Base-by-base conservation (phyloP, 345 rosid genomes). In the Salix exigua region DNA sequence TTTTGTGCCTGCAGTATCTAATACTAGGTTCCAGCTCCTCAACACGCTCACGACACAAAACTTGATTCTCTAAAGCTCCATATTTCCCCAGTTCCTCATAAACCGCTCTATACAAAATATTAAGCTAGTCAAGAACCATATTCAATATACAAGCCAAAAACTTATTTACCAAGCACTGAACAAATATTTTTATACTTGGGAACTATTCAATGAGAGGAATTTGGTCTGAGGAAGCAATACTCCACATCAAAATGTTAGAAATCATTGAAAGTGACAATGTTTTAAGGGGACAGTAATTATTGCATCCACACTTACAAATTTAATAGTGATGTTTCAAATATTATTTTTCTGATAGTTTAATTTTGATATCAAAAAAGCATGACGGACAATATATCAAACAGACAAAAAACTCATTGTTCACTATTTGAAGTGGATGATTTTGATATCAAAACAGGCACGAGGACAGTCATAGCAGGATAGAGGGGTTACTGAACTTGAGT, bases 21-120 rank as follows among this genome's bases (percentile, higher is more conserved):
- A 96, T 88, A 80, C 94, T 92, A 18, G 99, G 98, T 81, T 92
- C 99, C 77, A 96, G 91, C 88, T 96, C 98, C 87, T 91, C 99
- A 87, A 94, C 97, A 25, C 93, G 98, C 78, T 88, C 97, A 83
- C 88, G 97, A 58, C 98, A 96, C 84, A 96, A 86, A 74, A 96
- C 87, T 84, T 92, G 99, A 86, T 94, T 94, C 85, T 96, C 99
- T 58, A 91, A 82, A 85, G 92, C 97, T 81, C 99, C 99, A 85
- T 94, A 96, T 85, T 96, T 94, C 38, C 97, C 96, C 70, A 96
- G 96, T 85, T 96, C 97, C 88, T 91, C 98, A 79, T 96, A 96
- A 72, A 94, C 98, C 79, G 99, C 94, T 84, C 99, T 96, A 78
- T 51, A 72, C 71, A 61, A 82, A 38, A 66, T 48, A 53, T 28